Conservation (phyloP, 768 basidiomycete genomes). For the Phlebiopsis flavidoalba region DNA sequence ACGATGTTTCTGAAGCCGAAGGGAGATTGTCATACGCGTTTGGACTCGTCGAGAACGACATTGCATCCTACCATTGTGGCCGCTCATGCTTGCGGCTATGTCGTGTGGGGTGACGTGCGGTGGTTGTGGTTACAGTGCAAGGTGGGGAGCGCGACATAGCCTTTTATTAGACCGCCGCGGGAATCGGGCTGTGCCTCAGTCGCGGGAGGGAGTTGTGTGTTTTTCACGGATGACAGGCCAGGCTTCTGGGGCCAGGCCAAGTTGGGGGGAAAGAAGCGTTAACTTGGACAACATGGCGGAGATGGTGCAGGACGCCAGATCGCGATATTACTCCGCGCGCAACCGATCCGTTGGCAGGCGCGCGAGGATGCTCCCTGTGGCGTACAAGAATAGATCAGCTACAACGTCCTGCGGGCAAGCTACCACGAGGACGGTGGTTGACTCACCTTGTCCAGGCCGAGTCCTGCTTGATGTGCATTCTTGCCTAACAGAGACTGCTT, state of each 20-base stretch:
- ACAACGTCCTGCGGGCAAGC: background rate
- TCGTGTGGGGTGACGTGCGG: background rate
- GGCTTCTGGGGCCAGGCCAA: too few relatives aligned
- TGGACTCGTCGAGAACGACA: background rate
- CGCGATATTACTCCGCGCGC: background rate
- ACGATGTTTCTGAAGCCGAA: background rate
- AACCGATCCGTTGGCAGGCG: background rate
- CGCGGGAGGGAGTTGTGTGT: too few relatives aligned
- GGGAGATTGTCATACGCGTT: background rate
- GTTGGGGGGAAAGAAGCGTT: background rate
- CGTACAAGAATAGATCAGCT: background rate
- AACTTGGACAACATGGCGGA: background rate
- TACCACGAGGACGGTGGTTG: background rate
- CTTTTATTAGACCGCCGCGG: background rate
- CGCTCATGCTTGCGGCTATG: background rate
- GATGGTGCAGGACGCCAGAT: background rate
- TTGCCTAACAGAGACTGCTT: background rate
- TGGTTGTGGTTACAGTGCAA: background rate
- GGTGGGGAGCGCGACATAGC: background rate
- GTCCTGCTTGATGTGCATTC: background rate
- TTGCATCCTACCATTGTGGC: background rate
- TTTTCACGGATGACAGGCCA: too few relatives aligned
- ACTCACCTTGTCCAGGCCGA: background rate
- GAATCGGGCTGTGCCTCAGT: background rate
- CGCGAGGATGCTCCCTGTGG: background rate